Conservation (phyloP, 306 rosid species). For the Vigna unguiculata region DNA sequence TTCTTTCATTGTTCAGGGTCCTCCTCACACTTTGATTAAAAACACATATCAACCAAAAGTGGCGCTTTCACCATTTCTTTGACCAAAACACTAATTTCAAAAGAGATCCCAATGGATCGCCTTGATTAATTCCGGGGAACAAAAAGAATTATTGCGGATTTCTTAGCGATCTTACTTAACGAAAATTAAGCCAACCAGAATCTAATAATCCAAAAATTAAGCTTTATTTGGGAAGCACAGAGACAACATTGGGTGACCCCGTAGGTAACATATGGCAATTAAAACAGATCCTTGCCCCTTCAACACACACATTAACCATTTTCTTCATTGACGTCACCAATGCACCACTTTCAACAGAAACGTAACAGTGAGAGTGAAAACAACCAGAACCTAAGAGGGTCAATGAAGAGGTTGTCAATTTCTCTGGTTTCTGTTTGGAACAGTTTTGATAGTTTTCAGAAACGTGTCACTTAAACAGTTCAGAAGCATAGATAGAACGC, state of each 20-base stretch:
- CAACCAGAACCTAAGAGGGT: constrained; percentile 35
- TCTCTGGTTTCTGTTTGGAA: constrained; percentile 33
- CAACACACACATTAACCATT: constrained; percentile 46
- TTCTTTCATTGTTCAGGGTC: constrained; percentile 47
- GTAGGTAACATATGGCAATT: constrained; percentile 43
- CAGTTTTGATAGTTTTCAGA: constrained; percentile 23
- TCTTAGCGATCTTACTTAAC: constrained; percentile 21
- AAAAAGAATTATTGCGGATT: constrained; percentile 32
- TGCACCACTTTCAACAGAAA: background rate
- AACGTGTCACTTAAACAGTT: constrained; percentile 17
- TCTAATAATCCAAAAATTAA: constrained; percentile 40
- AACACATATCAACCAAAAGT: constrained; percentile 40
- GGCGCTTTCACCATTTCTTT: constrained; percentile 46
- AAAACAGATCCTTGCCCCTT: constrained; percentile 51
- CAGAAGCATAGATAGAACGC: constrained; percentile 36
- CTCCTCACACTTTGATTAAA: constrained; percentile 44
- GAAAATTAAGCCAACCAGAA: constrained; percentile 41
- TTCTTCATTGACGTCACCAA: constrained; percentile 41
- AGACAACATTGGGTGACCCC: constrained; percentile 38
- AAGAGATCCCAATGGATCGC: constrained; percentile 40
- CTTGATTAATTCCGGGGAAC: constrained; percentile 41
- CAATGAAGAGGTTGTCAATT: background rate
- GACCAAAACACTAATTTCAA: constrained; percentile 52
- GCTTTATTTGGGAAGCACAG: constrained; percentile 47
- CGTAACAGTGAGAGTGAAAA: constrained; percentile 36